Evolutionary conservation across 768 basidiomycete species (phyloP).

Genomic region (Panellus pusillus): DNA sequence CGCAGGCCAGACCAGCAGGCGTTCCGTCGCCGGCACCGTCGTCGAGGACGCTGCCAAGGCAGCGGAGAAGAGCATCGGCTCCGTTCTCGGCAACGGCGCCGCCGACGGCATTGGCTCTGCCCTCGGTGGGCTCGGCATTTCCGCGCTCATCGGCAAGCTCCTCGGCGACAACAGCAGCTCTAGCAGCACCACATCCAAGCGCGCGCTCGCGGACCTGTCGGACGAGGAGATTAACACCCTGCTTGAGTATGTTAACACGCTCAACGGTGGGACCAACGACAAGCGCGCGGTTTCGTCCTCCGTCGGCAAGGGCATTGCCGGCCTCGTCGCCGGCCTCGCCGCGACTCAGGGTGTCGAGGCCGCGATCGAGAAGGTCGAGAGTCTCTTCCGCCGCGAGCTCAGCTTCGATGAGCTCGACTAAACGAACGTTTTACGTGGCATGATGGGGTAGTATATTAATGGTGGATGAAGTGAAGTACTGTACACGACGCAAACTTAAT

Average conservation of each 20-base stretch:
- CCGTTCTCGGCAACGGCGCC: slow-evolving; percentile 7
- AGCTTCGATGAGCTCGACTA: slow-evolving; percentile 15
- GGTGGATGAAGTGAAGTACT: too few relatives aligned
- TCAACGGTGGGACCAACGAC: neutral
- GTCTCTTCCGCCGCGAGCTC: neutral
- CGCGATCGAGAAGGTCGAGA: slow-evolving; percentile 3
- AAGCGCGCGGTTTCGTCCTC: neutral
- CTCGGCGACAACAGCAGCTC: slow-evolving; percentile 5
- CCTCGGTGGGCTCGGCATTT: slow-evolving; percentile 12
- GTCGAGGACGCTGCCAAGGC: slow-evolving; percentile 7
- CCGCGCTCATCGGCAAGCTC: slow-evolving; percentile 11
- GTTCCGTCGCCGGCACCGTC: neutral
- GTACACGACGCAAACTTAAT: too few relatives aligned
- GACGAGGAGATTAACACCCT: slow-evolving; percentile 16
- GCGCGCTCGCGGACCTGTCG: slow-evolving; percentile 6
- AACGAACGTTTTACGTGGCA: neutral
- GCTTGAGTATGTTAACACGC: slow-evolving; percentile 2
- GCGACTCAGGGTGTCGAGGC: slow-evolving; percentile 3
- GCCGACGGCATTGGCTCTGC: slow-evolving; percentile 9
- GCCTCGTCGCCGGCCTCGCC: slow-evolving; percentile 2
- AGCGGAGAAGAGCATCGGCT: slow-evolving; percentile 4
- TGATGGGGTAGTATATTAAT: too few relatives aligned
- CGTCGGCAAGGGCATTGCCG: slow-evolving; percentile 9
- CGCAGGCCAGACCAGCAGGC: slow-evolving; percentile 2
- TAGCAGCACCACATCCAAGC: neutral